phyloP scores from a whole-genome alignment of 2,329 filamentous ascomycete species.

The Aspergillus sergii region DNA sequence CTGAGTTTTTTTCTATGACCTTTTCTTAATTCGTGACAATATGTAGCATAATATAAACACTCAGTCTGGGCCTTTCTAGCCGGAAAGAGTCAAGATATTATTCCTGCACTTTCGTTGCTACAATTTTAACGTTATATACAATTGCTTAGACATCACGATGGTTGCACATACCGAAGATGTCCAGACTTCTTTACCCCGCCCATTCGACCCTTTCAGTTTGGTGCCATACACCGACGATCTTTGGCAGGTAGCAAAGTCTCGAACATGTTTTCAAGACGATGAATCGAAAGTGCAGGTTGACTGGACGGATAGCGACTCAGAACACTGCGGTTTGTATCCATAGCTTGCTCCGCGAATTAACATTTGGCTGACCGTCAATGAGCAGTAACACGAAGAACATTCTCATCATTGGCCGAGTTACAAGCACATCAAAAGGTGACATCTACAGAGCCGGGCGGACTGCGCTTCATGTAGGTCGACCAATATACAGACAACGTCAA shows the following conservation, averaged over 20 bases:
- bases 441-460: background rate
- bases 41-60: background rate
- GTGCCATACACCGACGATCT: conserved; percentile 14
- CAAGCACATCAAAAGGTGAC: background rate
- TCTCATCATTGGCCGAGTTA: conserved; percentile 14
- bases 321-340: conserved; percentile 4
- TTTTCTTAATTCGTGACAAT: background rate
- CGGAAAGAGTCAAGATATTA: background rate
- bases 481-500: background rate
- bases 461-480: conserved; percentile 19
- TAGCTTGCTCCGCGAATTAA: background rate
- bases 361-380: background rate
- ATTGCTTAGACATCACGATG: background rate
- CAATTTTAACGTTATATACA: background rate
- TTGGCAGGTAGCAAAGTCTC: conserved; percentile 7
- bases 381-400: conserved; percentile 3
- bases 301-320: conserved; percentile 14
- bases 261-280: conserved; percentile 13
- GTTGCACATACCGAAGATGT: background rate
- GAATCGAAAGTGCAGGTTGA: conserved; percentile 12
- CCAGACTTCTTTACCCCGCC: background rate
- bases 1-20: background rate
- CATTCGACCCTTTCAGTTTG: conserved; percentile 13
- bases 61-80: background rate
- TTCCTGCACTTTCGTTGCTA: background rate